Conservation (phyloP, 495 filamentous ascomycete species). For the Peziza echinospora region DNA sequence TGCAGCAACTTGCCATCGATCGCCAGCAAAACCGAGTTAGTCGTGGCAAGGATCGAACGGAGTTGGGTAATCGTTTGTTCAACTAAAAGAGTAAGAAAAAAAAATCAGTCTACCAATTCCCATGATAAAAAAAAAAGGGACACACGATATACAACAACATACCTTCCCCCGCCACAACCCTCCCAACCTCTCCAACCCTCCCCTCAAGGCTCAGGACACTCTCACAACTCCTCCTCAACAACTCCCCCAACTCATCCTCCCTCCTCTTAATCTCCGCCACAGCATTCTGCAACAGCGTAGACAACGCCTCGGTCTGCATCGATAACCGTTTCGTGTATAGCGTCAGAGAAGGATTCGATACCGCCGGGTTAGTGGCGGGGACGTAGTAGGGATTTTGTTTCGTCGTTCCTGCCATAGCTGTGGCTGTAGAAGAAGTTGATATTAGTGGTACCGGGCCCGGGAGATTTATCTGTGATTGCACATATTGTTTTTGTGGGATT, state of each 20-base stretch:
- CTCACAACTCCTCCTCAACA: constrained; percentile 1
- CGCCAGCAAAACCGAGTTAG: neutral
- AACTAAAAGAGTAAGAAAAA: too few relatives aligned
- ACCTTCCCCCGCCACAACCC: neutral
- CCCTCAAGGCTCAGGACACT: constrained; percentile 5
- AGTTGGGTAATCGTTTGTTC: neutral
- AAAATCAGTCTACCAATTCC: neutral
- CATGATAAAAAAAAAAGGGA: too few relatives aligned
- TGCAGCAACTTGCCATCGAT: neutral
- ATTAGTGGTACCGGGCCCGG: too few relatives aligned
- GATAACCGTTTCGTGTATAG: neutral
- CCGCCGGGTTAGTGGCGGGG: too few relatives aligned
- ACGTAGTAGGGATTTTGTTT: too few relatives aligned
- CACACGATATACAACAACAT: too few relatives aligned
- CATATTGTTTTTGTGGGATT: constrained; percentile 1
- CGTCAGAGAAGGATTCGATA: neutral
- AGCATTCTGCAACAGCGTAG: neutral
- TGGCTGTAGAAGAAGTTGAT: too few relatives aligned
- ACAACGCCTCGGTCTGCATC: neutral
- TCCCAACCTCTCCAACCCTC: constrained; percentile 6
- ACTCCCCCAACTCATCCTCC: neutral
- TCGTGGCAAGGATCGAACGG: neutral
- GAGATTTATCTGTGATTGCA: too few relatives aligned
- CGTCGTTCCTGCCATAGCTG: too few relatives aligned
- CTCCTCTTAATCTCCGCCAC: neutral